Conservation (phyloP, 2,329 filamentous ascomycete genomes). For the Fusarium cyanostomum region DNA sequence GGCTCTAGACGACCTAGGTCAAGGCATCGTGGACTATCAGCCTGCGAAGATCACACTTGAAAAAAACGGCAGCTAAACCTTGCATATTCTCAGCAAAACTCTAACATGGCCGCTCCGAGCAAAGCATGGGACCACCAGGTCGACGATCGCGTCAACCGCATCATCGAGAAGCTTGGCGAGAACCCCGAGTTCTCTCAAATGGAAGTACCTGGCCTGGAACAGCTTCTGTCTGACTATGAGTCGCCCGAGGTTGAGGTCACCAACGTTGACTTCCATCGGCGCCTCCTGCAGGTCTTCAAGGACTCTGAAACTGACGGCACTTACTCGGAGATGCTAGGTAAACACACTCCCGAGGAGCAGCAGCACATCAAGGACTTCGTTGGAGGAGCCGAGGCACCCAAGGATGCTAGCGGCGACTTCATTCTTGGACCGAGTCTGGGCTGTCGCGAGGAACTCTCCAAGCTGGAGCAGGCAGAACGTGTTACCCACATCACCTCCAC, state of each 20-base stretch:
- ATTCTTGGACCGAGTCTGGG: slow-evolving; percentile 4
- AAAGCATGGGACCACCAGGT: slow-evolving; percentile 2
- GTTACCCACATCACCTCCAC: background rate
- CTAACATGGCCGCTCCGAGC: background rate
- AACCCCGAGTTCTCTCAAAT: slow-evolving; percentile 1
- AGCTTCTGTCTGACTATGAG: slow-evolving; percentile 11
- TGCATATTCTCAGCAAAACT: background rate
- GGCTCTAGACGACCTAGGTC: too few relatives aligned
- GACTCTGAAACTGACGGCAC: slow-evolving; percentile 2
- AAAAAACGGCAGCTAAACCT: too few relatives aligned
- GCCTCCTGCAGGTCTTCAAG: slow-evolving; percentile 12
- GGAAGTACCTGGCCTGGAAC: slow-evolving; percentile 5
- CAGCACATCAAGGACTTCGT: slow-evolving; percentile 4
- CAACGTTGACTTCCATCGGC: slow-evolving; percentile 9
- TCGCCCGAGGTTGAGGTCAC: background rate
- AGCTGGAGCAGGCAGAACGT: background rate
- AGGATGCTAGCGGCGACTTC: background rate
- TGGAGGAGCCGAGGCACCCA: background rate
- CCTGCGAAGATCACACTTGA: too few relatives aligned
- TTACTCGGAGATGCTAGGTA: background rate
- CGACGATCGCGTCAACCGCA: background rate
- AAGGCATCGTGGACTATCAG: too few relatives aligned
- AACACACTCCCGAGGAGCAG: background rate
- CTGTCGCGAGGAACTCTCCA: slow-evolving; percentile 3
- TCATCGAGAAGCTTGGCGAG: background rate